Evolutionary conservation across 2,329 filamentous ascomycete species (phyloP).

Genomic region (Xylaria arbuscula): DNA sequence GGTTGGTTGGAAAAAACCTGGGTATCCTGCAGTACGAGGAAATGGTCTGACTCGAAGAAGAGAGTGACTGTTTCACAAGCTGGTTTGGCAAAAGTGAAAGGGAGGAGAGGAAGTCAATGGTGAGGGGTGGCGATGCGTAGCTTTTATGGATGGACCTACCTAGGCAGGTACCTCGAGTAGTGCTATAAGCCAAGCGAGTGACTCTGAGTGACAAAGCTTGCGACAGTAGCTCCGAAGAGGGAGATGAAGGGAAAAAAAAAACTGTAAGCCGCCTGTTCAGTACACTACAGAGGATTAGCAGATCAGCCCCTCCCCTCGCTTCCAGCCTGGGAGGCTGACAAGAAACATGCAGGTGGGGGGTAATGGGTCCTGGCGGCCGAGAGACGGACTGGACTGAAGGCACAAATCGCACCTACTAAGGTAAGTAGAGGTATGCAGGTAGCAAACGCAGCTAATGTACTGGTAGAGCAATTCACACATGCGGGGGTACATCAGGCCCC

Average conservation of each 20-base stretch:
- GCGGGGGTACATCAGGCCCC: constrained; percentile 26
- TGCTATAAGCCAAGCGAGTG: constrained; percentile 40
- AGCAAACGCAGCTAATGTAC: constrained; percentile 12
- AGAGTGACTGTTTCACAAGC: constrained; percentile 42
- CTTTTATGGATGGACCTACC: constrained; percentile 51
- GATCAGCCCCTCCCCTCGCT: constrained; percentile 45
- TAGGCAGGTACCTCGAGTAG: constrained; percentile 8
- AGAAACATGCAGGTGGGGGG: constrained; percentile 43
- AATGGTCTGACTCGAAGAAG: constrained; percentile 30
- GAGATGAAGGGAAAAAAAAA: constrained; percentile 39
- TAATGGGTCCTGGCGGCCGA: constrained; percentile 45
- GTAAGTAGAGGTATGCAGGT: constrained; percentile 3
- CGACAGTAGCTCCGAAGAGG: constrained; percentile 36
- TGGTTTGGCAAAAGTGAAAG: constrained; percentile 50
- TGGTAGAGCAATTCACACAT: constrained; percentile 16
- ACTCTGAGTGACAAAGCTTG: constrained; percentile 32
- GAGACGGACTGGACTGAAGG: constrained; percentile 43
- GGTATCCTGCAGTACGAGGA: constrained; percentile 33
- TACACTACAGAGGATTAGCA: constrained; percentile 21
- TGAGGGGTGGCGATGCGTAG: constrained; percentile 48
- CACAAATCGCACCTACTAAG: neutral
- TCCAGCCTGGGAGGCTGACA: constrained; percentile 36
- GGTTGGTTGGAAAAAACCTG: constrained; percentile 8
- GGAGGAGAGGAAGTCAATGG: constrained; percentile 43
- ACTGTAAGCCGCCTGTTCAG: constrained; percentile 6